These are phyloP conservation scores for Kwoniella botswanensis DNA, from an alignment of 768 basidiomycete species.

Conservation along the genomic window DNA sequence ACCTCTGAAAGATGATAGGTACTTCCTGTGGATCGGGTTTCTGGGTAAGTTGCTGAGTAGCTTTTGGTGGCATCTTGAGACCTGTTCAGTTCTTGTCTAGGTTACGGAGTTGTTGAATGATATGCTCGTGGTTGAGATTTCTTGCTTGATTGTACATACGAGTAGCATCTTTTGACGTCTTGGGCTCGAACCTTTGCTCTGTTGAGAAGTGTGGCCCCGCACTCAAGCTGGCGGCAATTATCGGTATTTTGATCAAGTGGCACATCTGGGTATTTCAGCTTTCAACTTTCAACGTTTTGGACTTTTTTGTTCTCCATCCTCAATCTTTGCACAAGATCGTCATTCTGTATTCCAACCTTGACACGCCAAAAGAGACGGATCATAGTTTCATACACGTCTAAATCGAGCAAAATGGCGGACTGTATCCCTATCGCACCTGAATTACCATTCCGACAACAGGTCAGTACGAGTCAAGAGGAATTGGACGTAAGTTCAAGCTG, in stretches of 20 bases:
- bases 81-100: neutral
- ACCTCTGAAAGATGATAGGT: conserved; percentile 68
- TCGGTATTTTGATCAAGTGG: conserved; percentile 9
- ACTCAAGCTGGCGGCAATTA: neutral
- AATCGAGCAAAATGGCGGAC: conserved; percentile 49
- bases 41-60: conserved; percentile 5
- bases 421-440: conserved; percentile 54
- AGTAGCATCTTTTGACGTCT: neutral
- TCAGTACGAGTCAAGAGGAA: conserved; percentile 5
- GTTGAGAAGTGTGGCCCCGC: conserved; percentile 5
- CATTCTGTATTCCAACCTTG: neutral
- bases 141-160: neutral
- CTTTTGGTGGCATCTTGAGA: conserved; percentile 45
- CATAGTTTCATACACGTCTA: conserved; percentile 2
- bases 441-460: conserved; percentile 52
- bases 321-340: neutral
- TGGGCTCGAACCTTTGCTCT: neutral
- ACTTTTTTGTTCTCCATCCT: neutral
- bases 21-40: conserved; percentile 45
- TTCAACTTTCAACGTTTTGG: conserved; percentile 1
- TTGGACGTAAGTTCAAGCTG: neutral
- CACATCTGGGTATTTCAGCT: conserved; percentile 5
- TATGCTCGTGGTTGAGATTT: neutral
- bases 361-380: conserved; percentile 22
- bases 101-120: neutral